Evolutionary conservation across 768 basidiomycete genomes (phyloP).

Genomic region (Mycena venus): DNA sequence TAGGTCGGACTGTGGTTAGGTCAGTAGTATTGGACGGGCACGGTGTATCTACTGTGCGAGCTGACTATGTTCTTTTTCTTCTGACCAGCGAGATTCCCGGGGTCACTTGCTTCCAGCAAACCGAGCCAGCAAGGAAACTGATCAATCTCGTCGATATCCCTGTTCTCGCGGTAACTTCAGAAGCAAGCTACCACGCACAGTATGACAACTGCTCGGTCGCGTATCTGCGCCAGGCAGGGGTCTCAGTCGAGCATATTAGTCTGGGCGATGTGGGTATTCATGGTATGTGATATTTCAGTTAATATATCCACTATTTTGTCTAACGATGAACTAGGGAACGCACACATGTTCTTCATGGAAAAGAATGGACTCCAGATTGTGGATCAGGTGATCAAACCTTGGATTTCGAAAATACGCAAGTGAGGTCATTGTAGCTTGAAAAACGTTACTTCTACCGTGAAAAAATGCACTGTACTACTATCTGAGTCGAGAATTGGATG

Average conservation of each 20-base stretch:
- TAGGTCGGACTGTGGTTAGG: slow-evolving; percentile 38
- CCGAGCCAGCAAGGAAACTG: slow-evolving; percentile 46
- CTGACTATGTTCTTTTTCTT: background rate
- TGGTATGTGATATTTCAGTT: slow-evolving; percentile 5
- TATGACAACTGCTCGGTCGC: slow-evolving; percentile 51
- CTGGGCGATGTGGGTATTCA: slow-evolving; percentile 47
- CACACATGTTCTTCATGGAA: slow-evolving; percentile 58
- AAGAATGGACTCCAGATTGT: slow-evolving; percentile 51
- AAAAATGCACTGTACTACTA: too few relatives aligned
- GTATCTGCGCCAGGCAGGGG: slow-evolving; percentile 50
- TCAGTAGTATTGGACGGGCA: too few relatives aligned
- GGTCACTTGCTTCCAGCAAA: slow-evolving; percentile 47
- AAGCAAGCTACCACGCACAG: slow-evolving; percentile 52
- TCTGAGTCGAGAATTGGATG: too few relatives aligned
- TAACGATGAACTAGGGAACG: slow-evolving; percentile 45
- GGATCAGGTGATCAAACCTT: slow-evolving; percentile 45
- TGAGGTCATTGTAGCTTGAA: too few relatives aligned
- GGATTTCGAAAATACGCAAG: slow-evolving; percentile 41
- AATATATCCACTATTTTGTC: background rate
- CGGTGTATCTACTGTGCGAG: too few relatives aligned
- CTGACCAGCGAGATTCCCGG: slow-evolving; percentile 24
- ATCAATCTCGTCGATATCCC: slow-evolving; percentile 48
- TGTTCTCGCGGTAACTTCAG: slow-evolving; percentile 52
- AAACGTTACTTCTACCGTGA: too few relatives aligned
- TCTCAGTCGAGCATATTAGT: slow-evolving; percentile 47